Evolutionary conservation across 306 rosid species (phyloP), one percentile per base, ranked within the genome.

Genomic region (Trichosanthes truncata): DNA sequence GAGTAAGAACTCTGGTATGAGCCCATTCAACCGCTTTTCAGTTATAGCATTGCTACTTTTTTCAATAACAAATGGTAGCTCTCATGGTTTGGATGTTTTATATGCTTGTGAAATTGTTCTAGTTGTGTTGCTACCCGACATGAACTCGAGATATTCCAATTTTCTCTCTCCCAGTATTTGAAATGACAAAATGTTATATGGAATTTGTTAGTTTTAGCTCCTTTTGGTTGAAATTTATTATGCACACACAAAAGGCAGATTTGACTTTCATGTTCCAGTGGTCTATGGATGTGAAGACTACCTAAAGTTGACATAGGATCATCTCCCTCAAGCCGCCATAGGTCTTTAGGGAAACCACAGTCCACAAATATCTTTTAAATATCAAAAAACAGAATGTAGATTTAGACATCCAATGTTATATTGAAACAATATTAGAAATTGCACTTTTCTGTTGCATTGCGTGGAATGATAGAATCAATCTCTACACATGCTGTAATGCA

Each of bases 1-100:
- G 91, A 26, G 82, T 85, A 86, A 88, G 86, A 89, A 80, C 85
- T 80, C 81, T 83, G 94, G 92, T 93, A 92, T 56, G 56, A 67
- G 45, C 75, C 31, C 40, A 15, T 81, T 48, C 21, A 29, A 35
- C 29, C 25, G 1, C 33, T 17, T 78, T 78, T 78, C 81, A 43
- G 61, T 63, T 57, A n/a, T n/a, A 15, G 79, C 33, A 14, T 13
- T 60, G 13, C 14, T 18, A 48, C 77, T 48, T 73, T 45, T 17
- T 74, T 52, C 25, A 25, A 26, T 25, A 46, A 3, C 41, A 45
- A 9, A 23, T 68, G 75, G 33, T 68, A 41, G 33, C 29, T 68
- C 52, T 13, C 73, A 62, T 62, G 38, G 41, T 62, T 31, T 26
- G 69, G 40, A 62, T 62, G n/a, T 43, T 63, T 63, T 63, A 29